A percentile compares a stretch with the other conserved stretches of the same genome.
These are phyloP conservation scores for Carpinus viminea DNA, from an alignment of 306 rosid genomes.

Conservation along the genomic window DNA sequence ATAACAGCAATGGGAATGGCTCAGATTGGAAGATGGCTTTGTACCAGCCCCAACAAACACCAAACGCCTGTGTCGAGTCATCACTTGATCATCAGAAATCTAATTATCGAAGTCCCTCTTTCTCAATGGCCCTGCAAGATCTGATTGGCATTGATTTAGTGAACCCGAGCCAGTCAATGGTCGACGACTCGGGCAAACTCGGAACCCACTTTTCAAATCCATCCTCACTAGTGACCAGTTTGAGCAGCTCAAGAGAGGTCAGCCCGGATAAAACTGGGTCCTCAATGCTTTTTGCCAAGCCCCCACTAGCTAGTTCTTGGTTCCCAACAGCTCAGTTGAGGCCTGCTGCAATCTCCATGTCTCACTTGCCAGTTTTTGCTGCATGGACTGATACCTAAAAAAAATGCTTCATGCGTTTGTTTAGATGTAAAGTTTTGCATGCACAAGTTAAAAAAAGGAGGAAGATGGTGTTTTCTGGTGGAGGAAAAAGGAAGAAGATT, in stretches of 20 bases:
- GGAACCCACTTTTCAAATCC: constrained; percentile 69
- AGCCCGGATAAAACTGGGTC: constrained; percentile 78
- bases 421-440: constrained; percentile 42
- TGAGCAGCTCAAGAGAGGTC: constrained; percentile 77
- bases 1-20: constrained; percentile 22
- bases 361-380: constrained; percentile 85
- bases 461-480: constrained; percentile 21
- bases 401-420: neutral
- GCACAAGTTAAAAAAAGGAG: neutral
- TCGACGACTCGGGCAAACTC: constrained; percentile 43
- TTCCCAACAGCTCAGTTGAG: constrained; percentile 69
- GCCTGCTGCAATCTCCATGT: constrained; percentile 63
- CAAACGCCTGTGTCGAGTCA: constrained; percentile 33
- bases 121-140: constrained; percentile 62
- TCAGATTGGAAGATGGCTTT: constrained; percentile 62
- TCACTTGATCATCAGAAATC: constrained; percentile 38
- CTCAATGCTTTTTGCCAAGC: constrained; percentile 51
- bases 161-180: constrained; percentile 31
- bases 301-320: constrained; percentile 62
- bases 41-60: constrained; percentile 39
- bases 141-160: constrained; percentile 57
- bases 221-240: constrained; percentile 76
- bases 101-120: constrained; percentile 43
- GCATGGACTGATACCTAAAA: constrained; percentile 76
- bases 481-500: constrained; percentile 5